Percentiles rank a stretch among this genome's conserved stretches.
These are phyloP conservation scores for Tetrapyrgos nigripes DNA, from an alignment of 1,284 basidiomycete species.

Conservation along the genomic window DNA sequence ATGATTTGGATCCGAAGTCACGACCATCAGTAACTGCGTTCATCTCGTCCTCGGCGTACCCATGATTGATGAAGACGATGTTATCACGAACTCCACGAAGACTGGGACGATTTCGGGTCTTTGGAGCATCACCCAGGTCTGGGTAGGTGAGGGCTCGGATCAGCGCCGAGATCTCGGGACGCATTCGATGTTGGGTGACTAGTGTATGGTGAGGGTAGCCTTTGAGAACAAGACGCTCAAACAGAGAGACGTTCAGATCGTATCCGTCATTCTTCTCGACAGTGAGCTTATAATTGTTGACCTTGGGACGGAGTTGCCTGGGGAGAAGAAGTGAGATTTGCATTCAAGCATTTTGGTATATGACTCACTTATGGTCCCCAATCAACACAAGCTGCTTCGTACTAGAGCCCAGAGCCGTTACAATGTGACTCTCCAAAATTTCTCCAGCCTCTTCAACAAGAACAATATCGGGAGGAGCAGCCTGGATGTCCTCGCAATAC, in stretches of 20 bases:
- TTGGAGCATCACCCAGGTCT: slow-evolving; percentile 59
- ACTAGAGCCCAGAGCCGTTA: slow-evolving; percentile 57
- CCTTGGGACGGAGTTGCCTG: slow-evolving; percentile 74
- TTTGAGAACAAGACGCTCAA: slow-evolving; percentile 68
- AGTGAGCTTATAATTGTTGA: slow-evolving; percentile 65
- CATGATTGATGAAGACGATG: slow-evolving; percentile 65
- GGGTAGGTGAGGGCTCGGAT: slow-evolving; percentile 68
- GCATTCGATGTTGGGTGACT: slow-evolving; percentile 69
- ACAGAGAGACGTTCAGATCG: slow-evolving; percentile 68
- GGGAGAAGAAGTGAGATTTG: background rate
- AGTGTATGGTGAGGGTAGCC: slow-evolving; percentile 66
- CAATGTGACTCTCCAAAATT: slow-evolving; percentile 69
- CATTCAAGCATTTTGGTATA: background rate
- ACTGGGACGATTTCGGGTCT: slow-evolving; percentile 53
- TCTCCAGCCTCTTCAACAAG: slow-evolving; percentile 77
- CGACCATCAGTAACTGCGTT: slow-evolving; percentile 44
- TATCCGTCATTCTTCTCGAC: slow-evolving; percentile 70
- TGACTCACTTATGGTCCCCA: slow-evolving; percentile 70
- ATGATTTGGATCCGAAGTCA: slow-evolving; percentile 55
- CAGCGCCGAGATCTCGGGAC: slow-evolving; percentile 68
- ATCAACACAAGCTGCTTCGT: slow-evolving; percentile 66
- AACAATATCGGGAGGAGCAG: slow-evolving; percentile 53
- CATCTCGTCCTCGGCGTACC: slow-evolving; percentile 59
- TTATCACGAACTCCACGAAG: slow-evolving; percentile 61
- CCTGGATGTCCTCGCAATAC: slow-evolving; percentile 52